These are phyloP conservation scores for Hypoxylon fuscum DNA, from an alignment of 495 filamentous ascomycete genomes.

Conservation along the genomic window DNA sequence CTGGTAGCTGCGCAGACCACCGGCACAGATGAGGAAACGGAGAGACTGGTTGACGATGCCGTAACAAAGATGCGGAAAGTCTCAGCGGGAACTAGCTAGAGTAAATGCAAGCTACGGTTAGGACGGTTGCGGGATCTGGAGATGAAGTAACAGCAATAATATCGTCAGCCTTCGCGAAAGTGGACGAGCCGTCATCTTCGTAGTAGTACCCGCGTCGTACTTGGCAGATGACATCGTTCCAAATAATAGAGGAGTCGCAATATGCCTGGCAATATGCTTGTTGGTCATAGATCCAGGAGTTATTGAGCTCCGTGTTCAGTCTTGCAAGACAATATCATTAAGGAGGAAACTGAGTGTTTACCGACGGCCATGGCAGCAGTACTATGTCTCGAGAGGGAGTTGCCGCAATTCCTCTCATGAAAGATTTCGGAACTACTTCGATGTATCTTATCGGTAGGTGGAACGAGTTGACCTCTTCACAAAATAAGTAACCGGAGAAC, in stretches of 20 bases:
- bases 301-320: constrained; percentile 33
- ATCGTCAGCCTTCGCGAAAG: constrained; percentile 25
- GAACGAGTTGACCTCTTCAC: constrained; percentile 5
- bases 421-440: constrained; percentile 28
- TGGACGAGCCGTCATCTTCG: constrained; percentile 19
- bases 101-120: too few species aligned
- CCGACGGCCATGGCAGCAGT: constrained; percentile 35
- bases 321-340: not conserved
- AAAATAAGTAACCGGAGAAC: too few species aligned
- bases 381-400: constrained; percentile 32
- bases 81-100: too few species aligned
- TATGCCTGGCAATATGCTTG: constrained; percentile 12
- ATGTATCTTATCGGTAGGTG: constrained; percentile 34
- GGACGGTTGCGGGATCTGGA: too few species aligned
- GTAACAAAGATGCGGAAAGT: too few species aligned
- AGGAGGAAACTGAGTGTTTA: not conserved
- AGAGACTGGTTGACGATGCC: too few species aligned
- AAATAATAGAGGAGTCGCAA: constrained; percentile 29
- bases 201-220: constrained; percentile 30
- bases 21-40: too few species aligned
- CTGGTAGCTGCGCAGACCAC: too few species aligned
- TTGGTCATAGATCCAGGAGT: constrained; percentile 40
- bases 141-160: constrained; percentile 20
- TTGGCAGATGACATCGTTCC: constrained; percentile 31
- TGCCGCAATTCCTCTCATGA: constrained; percentile 37